Percentiles rank a stretch among this genome's conserved stretches.
These are phyloP conservation scores for Candida koratica DNA, from an alignment of 805 yeast species.

Conservation along the genomic window DNA sequence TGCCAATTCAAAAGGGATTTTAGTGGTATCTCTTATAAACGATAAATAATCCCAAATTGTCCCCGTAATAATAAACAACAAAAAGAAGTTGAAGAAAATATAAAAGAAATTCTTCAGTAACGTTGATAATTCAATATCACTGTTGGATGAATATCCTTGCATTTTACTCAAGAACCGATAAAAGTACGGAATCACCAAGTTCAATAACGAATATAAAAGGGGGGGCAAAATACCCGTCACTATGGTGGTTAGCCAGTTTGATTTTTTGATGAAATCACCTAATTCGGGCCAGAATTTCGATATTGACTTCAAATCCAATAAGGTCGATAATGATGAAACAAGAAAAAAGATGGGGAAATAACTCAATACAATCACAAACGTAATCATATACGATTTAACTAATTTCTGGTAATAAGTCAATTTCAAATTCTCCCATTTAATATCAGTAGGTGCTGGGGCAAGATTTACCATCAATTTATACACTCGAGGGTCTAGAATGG, in stretches of 20 bases:
- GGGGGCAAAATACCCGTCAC: slow-evolving; percentile 65
- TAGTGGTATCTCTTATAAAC: slow-evolving; percentile 53
- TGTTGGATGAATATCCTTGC: slow-evolving; percentile 54
- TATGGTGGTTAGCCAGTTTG: slow-evolving; percentile 49
- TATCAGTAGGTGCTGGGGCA: slow-evolving; percentile 48
- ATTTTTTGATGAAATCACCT: slow-evolving; percentile 49
- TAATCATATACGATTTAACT: slow-evolving; percentile 37
- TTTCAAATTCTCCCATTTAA: slow-evolving; percentile 44
- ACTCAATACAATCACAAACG: slow-evolving; percentile 43
- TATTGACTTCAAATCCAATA: slow-evolving; percentile 53
- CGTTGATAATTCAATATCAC: slow-evolving; percentile 56
- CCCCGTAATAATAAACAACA: slow-evolving; percentile 60
- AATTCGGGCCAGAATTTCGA: slow-evolving; percentile 56
- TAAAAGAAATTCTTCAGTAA: slow-evolving; percentile 57
- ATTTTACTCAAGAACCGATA: slow-evolving; percentile 46
- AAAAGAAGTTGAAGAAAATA: slow-evolving; percentile 56
- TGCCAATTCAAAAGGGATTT: slow-evolving; percentile 54
- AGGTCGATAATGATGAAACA: slow-evolving; percentile 53
- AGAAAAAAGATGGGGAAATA: slow-evolving; percentile 52
- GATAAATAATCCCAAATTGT: slow-evolving; percentile 59
- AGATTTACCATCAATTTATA: slow-evolving; percentile 38
- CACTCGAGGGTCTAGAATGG: slow-evolving; percentile 43
- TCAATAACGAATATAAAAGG: slow-evolving; percentile 52
- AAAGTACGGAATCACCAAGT: slow-evolving; percentile 51
- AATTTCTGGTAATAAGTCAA: slow-evolving; percentile 37